Evolutionary conservation across 75 land plant species (phyloP).

Genomic region (Gnetum montanum): DNA sequence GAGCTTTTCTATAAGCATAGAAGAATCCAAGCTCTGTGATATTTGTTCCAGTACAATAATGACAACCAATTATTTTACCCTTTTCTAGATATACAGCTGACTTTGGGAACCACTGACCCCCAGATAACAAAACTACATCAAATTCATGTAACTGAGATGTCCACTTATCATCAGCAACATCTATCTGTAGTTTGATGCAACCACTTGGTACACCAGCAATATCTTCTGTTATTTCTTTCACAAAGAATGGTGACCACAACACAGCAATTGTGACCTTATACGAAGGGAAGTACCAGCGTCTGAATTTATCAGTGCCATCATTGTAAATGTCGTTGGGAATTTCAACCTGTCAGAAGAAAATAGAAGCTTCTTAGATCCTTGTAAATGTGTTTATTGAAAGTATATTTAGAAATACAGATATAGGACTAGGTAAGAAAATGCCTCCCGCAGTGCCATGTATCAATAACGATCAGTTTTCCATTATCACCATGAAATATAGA

Average conservation of each 20-base stretch:
- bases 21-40: conserved; percentile 62
- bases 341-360: conserved; percentile 80
- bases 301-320: conserved; percentile 42
- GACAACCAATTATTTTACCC: conserved; percentile 58
- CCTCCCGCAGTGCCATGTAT: too few relatives aligned
- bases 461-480: too few relatives aligned
- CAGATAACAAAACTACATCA: conserved; percentile 50
- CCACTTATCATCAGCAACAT: conserved; percentile 57
- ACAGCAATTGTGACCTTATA: conserved; percentile 65
- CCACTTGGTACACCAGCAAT: conserved; percentile 30
- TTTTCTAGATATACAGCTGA: conserved; percentile 48
- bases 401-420: too few relatives aligned
- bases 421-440: too few relatives aligned
- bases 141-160: conserved; percentile 18
- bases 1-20: conserved; percentile 47
- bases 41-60: conserved; percentile 50
- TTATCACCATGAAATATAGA: too few relatives aligned
- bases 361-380: too few relatives aligned
- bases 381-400: too few relatives aligned
- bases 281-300: conserved; percentile 50
- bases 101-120: conserved; percentile 89
- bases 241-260: conserved; percentile 85
- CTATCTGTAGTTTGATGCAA: conserved; percentile 49
- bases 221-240: conserved; percentile 39
- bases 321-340: conserved; percentile 45